Conservation (phyloP, 768 basidiomycete genomes). For the Mrakia gelida region DNA sequence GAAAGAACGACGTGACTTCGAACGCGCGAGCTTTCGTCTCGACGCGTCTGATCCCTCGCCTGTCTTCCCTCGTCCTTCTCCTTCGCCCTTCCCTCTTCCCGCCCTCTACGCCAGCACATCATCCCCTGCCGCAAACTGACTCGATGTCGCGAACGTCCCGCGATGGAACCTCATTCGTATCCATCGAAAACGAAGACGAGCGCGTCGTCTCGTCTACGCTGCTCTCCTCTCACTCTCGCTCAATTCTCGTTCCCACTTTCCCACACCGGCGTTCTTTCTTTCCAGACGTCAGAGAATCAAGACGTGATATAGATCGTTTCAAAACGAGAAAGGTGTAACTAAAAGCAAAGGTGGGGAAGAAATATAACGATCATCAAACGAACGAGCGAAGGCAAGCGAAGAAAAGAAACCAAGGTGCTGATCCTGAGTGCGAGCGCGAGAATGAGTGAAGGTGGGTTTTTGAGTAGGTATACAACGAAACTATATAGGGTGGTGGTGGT, state of each 20-base stretch:
- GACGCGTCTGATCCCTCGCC: too few relatives aligned
- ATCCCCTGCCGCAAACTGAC: too few relatives aligned
- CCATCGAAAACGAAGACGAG: too few relatives aligned
- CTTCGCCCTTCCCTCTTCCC: too few relatives aligned
- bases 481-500: neutral
- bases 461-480: neutral
- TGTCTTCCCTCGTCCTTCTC: too few relatives aligned
- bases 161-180: too few relatives aligned
- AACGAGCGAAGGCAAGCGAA: neutral
- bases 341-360: neutral
- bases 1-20: too few relatives aligned
- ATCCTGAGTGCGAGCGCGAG: neutral
- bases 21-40: too few relatives aligned
- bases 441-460: neutral
- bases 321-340: neutral
- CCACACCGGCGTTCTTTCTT: neutral
- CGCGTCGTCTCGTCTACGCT: neutral
- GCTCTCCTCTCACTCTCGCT: too few relatives aligned
- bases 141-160: too few relatives aligned
- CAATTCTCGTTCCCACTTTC: too few relatives aligned
- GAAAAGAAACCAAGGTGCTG: neutral
- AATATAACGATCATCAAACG: neutral
- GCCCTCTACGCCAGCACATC: too few relatives aligned
- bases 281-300: neutral
- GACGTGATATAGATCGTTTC: slow-evolving; percentile 2